Conservation (phyloP, 2,329 filamentous ascomycete genomes). For the Ophiocordyceps unilateralis region DNA sequence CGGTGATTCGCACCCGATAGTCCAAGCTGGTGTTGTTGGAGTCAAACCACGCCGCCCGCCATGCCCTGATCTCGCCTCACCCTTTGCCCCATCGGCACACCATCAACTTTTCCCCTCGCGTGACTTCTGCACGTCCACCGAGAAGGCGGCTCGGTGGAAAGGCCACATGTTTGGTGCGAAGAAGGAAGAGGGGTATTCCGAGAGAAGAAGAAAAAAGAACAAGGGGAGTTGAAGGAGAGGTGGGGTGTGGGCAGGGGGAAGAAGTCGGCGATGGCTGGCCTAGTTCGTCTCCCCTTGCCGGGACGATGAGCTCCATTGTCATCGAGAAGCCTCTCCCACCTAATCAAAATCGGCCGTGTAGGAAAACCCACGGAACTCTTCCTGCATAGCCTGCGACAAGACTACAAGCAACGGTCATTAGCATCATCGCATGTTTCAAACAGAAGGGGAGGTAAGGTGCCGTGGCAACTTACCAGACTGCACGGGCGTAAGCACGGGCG, state of each 20-base stretch:
- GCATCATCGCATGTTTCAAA: not conserved
- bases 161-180: not conserved
- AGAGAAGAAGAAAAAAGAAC: not conserved
- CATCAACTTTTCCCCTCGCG: not conserved
- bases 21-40: not conserved
- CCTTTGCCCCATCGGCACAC: too few relatives aligned
- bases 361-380: conserved; percentile 97
- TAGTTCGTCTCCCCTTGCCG: not conserved
- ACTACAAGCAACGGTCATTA: conserved; percentile 37
- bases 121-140: not conserved
- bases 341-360: conserved; percentile 86
- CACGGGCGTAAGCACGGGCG: conserved; percentile 88
- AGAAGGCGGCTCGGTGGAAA: not conserved
- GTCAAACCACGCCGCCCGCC: not conserved
- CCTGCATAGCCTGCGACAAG: conserved; percentile 95
- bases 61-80: too few relatives aligned
- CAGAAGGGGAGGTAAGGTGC: not conserved
- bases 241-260: not conserved
- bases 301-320: not conserved
- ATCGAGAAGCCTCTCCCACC: conserved; percentile 1
- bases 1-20: not conserved
- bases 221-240: not conserved
- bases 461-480: conserved; percentile 62
- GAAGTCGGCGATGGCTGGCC: too few relatives aligned
- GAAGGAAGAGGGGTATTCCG: too few relatives aligned